Base-by-base conservation (phyloP, 352 stramenopile species). In the Pythium chondricola region DNA sequence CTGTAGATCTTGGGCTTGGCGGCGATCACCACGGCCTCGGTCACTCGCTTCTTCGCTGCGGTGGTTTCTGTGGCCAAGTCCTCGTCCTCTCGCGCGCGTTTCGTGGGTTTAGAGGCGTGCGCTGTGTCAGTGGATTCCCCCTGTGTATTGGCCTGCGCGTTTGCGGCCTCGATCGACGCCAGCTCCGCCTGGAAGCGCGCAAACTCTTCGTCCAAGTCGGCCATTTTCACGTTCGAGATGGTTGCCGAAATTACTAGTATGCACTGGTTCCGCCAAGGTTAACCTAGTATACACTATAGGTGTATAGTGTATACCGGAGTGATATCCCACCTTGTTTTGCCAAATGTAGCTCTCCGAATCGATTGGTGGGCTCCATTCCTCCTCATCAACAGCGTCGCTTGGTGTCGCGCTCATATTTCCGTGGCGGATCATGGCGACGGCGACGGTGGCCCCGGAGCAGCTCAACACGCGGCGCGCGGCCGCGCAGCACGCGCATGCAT, bases 111-210 rank as follows among this genome's bases (percentile, higher is more conserved):
- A n/a, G n/a, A n/a, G n/a, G n/a, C n/a, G n/a, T n/a, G n/a, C n/a
- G n/a, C n/a, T n/a, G n/a, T n/a, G 33, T 60, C 67, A 25, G 30
- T 10, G 5, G 9, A 26, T 4, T 10, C 6, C 10, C 45, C 17
- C 16, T 48, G 18, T 27, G 32, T 24, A 5, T 31, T 33, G n/a
- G 36, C 18, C 1, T 39, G 21, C 63, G 77, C 50, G 55, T 88
- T 72, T 16, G 71, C 46, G 58, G 69, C 43, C 60, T 89, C 80
- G 18, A 93, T 63, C 32, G 77, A 80, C 63, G 83, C 67, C n/a
- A 93, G 63, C 45, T 93, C 82, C 16, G 77, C 82, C 56, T 90
- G 73, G 48, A 93, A 93, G 40, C 61, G 80, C 45, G 82, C 82
- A 46, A 93, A 84, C 64, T 88, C 79, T 44, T 88, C 80, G 52